A percentile compares a stretch with the other conserved stretches of the same genome.
These are phyloP conservation scores for Bruguiera sexangula DNA, from an alignment of 345 rosid genomes.

Conservation along the genomic window DNA sequence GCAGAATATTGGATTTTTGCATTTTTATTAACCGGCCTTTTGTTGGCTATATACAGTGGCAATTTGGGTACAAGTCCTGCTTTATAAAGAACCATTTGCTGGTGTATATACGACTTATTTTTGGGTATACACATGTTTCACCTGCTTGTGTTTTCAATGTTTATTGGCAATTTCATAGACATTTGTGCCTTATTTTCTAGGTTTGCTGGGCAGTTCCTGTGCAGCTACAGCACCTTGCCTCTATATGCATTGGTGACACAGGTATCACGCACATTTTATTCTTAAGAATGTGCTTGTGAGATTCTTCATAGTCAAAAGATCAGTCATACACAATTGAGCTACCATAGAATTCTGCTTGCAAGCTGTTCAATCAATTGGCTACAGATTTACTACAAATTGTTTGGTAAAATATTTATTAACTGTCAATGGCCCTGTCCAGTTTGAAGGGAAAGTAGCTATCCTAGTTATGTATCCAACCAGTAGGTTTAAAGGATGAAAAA, in stretches of 20 bases:
- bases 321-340: neutral
- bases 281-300: neutral
- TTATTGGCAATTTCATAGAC: neutral
- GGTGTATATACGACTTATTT: conserved; percentile 64
- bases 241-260: conserved; percentile 91
- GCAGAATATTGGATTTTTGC: neutral
- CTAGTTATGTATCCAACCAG: no score
- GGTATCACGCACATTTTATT: conserved; percentile 33
- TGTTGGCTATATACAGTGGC: conserved; percentile 64
- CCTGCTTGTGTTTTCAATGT: conserved; percentile 6
- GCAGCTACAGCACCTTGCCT: conserved; percentile 97
- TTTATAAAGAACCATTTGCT: conserved; percentile 68
- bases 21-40: conserved; percentile 7
- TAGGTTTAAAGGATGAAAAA: no score
- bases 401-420: neutral
- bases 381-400: neutral
- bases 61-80: conserved; percentile 90
- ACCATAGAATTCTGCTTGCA: neutral
- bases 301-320: neutral
- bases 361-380: neutral
- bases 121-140: conserved; percentile 57
- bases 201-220: conserved; percentile 79
- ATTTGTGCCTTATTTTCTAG: conserved; percentile 35
- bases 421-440: neutral
- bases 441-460: no score